Base-by-base conservation (phyloP, 2,329 filamentous ascomycete species). In the Dothistroma septosporum region DNA sequence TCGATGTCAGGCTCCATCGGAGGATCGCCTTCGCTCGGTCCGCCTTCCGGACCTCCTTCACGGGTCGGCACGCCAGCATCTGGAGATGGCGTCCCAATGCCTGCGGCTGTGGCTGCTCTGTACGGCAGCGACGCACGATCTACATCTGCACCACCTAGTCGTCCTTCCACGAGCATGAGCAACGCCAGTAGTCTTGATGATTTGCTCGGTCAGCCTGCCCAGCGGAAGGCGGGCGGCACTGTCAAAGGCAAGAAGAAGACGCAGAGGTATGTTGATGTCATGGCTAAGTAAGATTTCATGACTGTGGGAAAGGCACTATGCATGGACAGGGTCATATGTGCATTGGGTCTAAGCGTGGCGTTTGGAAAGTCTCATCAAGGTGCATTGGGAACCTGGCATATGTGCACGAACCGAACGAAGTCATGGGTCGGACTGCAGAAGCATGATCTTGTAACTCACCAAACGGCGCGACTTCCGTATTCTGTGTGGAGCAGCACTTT, bases 101-200 rank as follows among this genome's bases (percentile, higher is more conserved):
- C 60, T 44, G 47, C 54, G 21, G 61, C 53, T 21, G 52, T 75
- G 16, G 75, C 76, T 8, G 57, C 55, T 7, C 35, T 66, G 24
- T 64, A 64, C 47, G 61, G 63, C 57, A 59, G 52, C 12, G 68
- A 58, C 9, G 53, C 57, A 46, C 73, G 57, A 48, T 74, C 16
- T 72, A 73, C 74, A 1, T 67, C 74, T 21, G 74, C 77, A n/a
- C 87, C 87, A 11, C 85, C 86, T 2, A 87, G 85, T 70, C 80
- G 89, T 63, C 92, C 92, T 4, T 76, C 85, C 6, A 96, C 91
- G 2, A 88, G 90, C 64, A 87, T 96, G 82, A 95, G 91, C 76
- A 91, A 91, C 72, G 91, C 91, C n/a, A 95, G 88, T 75, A 94
- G 89, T 69, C 95, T 99, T 72, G 94, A 99, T 70, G 94, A 99